Conservation (phyloP, 306 rosid species). For the Castanea crenata region DNA sequence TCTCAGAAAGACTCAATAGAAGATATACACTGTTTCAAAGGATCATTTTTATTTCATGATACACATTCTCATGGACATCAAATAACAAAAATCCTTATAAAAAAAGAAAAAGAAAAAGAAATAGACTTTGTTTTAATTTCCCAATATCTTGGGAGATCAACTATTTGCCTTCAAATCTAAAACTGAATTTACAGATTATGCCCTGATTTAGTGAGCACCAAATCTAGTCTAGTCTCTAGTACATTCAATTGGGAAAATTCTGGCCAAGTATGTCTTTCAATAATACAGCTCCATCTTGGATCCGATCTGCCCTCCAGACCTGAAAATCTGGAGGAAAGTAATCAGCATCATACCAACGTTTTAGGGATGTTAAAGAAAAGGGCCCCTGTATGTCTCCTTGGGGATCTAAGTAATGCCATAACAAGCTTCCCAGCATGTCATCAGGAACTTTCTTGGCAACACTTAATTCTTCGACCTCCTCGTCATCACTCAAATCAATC, state of each 20-base stretch:
- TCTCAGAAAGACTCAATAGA: too few species aligned
- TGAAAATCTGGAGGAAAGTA: conserved; percentile 69
- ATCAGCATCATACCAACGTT: conserved; percentile 65
- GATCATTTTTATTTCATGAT: too few species aligned
- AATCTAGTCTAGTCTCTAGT: not conserved
- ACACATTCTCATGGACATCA: too few species aligned
- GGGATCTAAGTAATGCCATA: conserved; percentile 80
- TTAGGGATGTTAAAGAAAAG: conserved; percentile 46
- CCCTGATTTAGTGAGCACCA: not conserved
- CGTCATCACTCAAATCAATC: conserved; percentile 63
- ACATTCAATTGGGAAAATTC: conserved; percentile 18
- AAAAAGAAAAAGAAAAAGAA: too few species aligned
- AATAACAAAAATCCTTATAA: too few species aligned
- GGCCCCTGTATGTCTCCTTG: conserved; percentile 75
- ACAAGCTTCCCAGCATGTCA: conserved; percentile 19
- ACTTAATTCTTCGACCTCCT: conserved; percentile 26
- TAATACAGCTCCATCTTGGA: conserved; percentile 40
- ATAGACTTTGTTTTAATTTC: too few species aligned
- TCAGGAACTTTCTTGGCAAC: conserved; percentile 16
- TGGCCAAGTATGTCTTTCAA: conserved; percentile 44
- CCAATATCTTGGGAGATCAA: too few species aligned
- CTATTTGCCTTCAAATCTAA: too few species aligned
- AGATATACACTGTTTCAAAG: too few species aligned
- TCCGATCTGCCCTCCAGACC: conserved; percentile 71
- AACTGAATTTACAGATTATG: not conserved